These are phyloP conservation scores for Xylaria flabelliformis DNA, from an alignment of 495 filamentous ascomycete species.

Conservation along the genomic window DNA sequence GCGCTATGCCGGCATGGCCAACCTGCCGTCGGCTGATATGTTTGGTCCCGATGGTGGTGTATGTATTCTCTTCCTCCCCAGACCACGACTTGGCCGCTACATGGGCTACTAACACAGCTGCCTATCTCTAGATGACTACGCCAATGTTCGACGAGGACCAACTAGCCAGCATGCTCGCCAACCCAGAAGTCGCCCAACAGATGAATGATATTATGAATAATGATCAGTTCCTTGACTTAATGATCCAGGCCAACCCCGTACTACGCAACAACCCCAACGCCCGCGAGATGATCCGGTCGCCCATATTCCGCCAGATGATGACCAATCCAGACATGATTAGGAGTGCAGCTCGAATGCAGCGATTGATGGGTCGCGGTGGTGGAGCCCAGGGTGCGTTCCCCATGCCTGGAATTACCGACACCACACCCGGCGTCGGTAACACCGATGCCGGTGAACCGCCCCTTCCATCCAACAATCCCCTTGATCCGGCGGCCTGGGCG, in stretches of 20 bases:
- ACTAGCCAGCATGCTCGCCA: conserved; percentile 82
- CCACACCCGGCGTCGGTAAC: conserved; percentile 53
- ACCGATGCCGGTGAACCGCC: conserved; percentile 18
- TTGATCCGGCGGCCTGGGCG: conserved; percentile 45
- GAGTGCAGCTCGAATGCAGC: conserved; percentile 78
- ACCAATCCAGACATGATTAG: conserved; percentile 88
- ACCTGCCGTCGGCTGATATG: conserved; percentile 83
- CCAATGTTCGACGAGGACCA: conserved; percentile 75
- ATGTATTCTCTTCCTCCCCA: conserved; percentile 53
- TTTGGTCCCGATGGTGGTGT: conserved; percentile 98
- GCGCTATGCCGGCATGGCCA: conserved; percentile 89
- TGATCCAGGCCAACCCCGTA: conserved; percentile 88
- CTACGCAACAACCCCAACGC: conserved; percentile 83
- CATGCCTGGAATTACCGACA: conserved; percentile 87
- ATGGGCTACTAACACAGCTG: conserved; percentile 29
- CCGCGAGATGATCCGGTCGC: conserved; percentile 82
- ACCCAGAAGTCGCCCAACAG: conserved; percentile 79
- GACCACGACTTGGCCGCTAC: conserved; percentile 32
- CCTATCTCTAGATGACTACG: conserved; percentile 77
- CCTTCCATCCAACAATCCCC: conserved; percentile 50
- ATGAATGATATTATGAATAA: conserved; percentile 96
- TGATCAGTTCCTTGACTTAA: conserved; percentile 87
- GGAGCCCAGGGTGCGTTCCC: conserved; percentile 67
- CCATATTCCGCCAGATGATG: conserved; percentile 90
- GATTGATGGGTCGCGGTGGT: conserved; percentile 62